Evolutionary conservation across 1,284 basidiomycete genomes (phyloP), one percentile per base, ranked within the genome.

Genomic region (Cutaneotrichosporon dermatis): DNA sequence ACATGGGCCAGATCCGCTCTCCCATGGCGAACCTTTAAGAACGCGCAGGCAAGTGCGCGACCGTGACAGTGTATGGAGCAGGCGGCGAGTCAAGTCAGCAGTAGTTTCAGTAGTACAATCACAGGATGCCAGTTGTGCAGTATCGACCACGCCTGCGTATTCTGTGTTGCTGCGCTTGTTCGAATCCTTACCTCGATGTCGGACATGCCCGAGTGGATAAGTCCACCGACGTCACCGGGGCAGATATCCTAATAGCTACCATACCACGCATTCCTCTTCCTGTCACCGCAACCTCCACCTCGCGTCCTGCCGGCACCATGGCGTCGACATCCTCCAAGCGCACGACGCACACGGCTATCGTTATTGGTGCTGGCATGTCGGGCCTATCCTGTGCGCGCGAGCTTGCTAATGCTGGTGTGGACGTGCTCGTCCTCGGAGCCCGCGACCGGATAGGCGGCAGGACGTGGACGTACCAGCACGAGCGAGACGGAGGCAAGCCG

Each of bases 1-100:
- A 63, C 54, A 56, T 45, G 42, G 59, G 62, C n/a, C 55, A 39
- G 15, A 57, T 58, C 42, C 62, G 59, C 53, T 63, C 62, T 25
- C 62, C 62, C 10, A 56, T 58, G 53, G 58, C 51, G 12, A 53
- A 34, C 50, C 50, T 51, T 15, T 51, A 51, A 51, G 25, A 25
- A 25, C 25, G 25, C 25, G 25, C 25, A 25, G 25, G 25, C 25
- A 25, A 25, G 25, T 25, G 25, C 25, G 25, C 25, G 25, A 25
- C 25, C 25, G 25, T 25, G 25, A 25, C 25, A 25, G 25, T 25
- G 25, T 25, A 25, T 25, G 25, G 25, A 25, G 25, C 25, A 25
- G 25, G 25, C 25, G 25, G 25, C 25, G 44, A 45, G 12, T 45
- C 7, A 16, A 45, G 44, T 45, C 16, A 48, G 16, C 11, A 49